Conservation (phyloP, 2,329 filamentous ascomycete genomes). For the Pleomassaria siparia region DNA sequence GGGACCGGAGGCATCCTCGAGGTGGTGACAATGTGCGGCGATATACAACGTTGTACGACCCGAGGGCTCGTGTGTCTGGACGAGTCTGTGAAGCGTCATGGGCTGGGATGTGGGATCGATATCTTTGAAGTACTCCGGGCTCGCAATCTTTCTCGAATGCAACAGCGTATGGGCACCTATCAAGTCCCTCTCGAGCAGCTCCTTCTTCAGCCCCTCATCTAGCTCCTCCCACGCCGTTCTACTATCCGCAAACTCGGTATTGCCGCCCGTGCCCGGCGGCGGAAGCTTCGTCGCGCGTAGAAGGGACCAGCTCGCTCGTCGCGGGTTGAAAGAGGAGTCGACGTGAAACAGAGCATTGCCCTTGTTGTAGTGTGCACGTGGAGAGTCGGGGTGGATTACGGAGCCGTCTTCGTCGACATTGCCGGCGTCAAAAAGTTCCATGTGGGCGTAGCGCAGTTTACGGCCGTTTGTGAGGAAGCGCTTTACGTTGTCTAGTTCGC, state of each 20-base stretch:
- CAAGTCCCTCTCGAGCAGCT: constrained; percentile 21
- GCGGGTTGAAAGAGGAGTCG: constrained; percentile 33
- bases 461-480: constrained; percentile 52
- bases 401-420: constrained; percentile 55
- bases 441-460: constrained; percentile 50
- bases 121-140: constrained; percentile 52
- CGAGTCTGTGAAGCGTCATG: constrained; percentile 51
- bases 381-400: constrained; percentile 45
- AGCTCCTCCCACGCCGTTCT: constrained; percentile 36
- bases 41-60: constrained; percentile 58
- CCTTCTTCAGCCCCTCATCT: constrained; percentile 22
- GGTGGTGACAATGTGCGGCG: constrained; percentile 56
- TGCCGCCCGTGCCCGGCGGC: constrained; percentile 24
- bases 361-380: constrained; percentile 46
- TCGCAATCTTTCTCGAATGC: constrained; percentile 56
- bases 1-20: constrained; percentile 41
- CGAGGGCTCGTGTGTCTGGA: constrained; percentile 55
- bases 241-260: constrained; percentile 30
- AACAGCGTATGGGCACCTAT: constrained; percentile 44
- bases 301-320: constrained; percentile 26
- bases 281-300: constrained; percentile 25
- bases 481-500: constrained; percentile 58
- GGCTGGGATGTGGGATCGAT: constrained; percentile 45
- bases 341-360: constrained; percentile 37
- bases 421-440: constrained; percentile 60